Conservation (phyloP, 108 stramenopile genomes). For the Pseudonitzschia multistriata region DNA sequence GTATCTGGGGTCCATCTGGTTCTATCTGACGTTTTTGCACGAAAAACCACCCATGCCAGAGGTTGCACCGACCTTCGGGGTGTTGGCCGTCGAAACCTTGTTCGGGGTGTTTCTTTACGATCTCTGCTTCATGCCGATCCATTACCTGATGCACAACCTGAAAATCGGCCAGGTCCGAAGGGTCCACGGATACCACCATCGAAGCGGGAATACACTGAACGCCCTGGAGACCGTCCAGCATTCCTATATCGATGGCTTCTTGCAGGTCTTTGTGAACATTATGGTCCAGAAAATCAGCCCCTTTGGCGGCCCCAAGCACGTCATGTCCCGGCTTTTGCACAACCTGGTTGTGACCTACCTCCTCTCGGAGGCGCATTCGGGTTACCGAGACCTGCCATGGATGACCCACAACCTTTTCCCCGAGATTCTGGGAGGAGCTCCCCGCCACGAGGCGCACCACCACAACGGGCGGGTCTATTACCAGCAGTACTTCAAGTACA, state of each 20-base stretch:
- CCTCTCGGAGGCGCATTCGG: slow-evolving; percentile 39
- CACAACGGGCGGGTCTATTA: slow-evolving; percentile 26
- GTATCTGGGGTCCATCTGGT: slow-evolving; percentile 36
- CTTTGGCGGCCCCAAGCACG: slow-evolving; percentile 36
- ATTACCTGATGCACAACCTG: slow-evolving; percentile 28
- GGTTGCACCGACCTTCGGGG: slow-evolving; percentile 34
- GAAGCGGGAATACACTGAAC: slow-evolving; percentile 15
- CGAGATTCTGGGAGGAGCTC: slow-evolving; percentile 22
- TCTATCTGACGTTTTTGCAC: slow-evolving; percentile 33
- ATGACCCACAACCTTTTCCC: slow-evolving; percentile 21
- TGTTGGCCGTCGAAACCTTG: slow-evolving; percentile 22
- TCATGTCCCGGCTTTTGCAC: slow-evolving; percentile 38
- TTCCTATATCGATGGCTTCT: slow-evolving; percentile 41
- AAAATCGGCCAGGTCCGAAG: slow-evolving; percentile 6
- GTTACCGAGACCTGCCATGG: slow-evolving; percentile 18
- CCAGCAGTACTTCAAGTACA: slow-evolving; percentile 46
- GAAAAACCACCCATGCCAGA: slow-evolving; percentile 22
- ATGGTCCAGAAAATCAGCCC: slow-evolving; percentile 39
- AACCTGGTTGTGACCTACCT: slow-evolving; percentile 47
- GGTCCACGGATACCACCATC: slow-evolving; percentile 36
- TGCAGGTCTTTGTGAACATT: slow-evolving; percentile 52
- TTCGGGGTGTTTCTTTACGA: slow-evolving; percentile 39
- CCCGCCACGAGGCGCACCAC: slow-evolving; percentile 41
- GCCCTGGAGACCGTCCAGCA: slow-evolving; percentile 45
- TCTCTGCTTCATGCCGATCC: slow-evolving; percentile 33